phyloP scores from a whole-genome alignment of 2,329 filamentous ascomycete species.

The Pestalotiopsis sp. region DNA sequence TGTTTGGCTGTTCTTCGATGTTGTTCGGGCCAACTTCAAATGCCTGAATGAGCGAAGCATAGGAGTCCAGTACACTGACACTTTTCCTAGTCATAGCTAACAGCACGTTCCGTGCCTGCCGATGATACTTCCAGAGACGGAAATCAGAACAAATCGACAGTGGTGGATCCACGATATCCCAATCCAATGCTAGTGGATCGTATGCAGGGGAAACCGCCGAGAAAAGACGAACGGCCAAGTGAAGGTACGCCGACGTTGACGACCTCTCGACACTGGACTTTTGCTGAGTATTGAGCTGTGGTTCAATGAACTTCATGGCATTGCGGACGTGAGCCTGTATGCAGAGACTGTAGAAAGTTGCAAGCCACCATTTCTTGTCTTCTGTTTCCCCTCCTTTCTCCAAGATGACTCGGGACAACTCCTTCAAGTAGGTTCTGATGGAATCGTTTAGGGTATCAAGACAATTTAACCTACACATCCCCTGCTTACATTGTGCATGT shows the following conservation, averaged over 20 bases:
- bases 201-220: neutral
- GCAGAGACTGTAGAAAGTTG: neutral
- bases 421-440: neutral
- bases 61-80: neutral
- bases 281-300: neutral
- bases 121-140: neutral
- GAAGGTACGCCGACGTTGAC: neutral
- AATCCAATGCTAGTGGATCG: neutral
- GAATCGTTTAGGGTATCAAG: neutral
- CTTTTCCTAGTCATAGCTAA: neutral
- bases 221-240: neutral
- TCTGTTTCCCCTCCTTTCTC: neutral
- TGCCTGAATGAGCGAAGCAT: neutral
- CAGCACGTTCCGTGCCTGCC: neutral
- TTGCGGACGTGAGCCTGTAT: neutral
- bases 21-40: neutral
- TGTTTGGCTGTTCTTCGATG: neutral
- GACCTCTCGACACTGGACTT: neutral
- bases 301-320: neutral
- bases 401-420: neutral
- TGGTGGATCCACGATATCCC: neutral
- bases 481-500: neutral
- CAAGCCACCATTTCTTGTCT: neutral
- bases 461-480: neutral
- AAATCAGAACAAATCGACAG: neutral